Base-by-base conservation (phyloP, 352 stramenopile genomes). In the Phytopythium cucurbitacearum region DNA sequence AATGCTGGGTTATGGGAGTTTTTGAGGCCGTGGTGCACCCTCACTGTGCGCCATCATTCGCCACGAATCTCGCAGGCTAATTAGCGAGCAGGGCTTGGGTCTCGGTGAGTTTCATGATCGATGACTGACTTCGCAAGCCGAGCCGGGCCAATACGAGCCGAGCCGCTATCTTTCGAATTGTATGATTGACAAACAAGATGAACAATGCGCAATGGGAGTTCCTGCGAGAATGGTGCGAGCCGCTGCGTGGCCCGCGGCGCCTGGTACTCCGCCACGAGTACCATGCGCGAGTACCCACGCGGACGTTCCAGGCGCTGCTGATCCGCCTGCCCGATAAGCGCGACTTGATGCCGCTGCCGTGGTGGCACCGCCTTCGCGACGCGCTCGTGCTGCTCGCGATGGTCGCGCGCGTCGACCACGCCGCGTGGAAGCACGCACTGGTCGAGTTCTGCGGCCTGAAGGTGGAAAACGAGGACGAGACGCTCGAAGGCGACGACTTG, bases 351-450 rank as follows among this genome's bases (percentile, higher is more conserved):
- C 4, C 32, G 12, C 11, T 4, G 10, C 21, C 4, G 11, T 50
- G 5, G 3, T 8, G 45, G 34, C 11, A 28, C 21, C 21, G 21
- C 32, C 11, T 50, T 7, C 45, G 33, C 0, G 45, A 50, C 33
- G 45, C 45, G 45, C 32, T 50, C 3, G 28, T 50, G 10, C 12
- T 50, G 33, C 45, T 50, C 45, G 45, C 10, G 45, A 38, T 21
- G 0, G 28, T 50, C 45, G 33, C 7, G 2, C 12, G n/a, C 32
- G 34, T 9, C 45, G 12, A 40, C n/a, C 9, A 21, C 12, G 4
- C n/a, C 10, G 8, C 32, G 28, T 38, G 5, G 32, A 50, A 50
- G 45, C 12, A 7, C 9, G 3, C 21, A n/a, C 11, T 51, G 33
- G 8, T 10, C 8, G 8, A 34, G 5, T 39, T 40, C 13, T 40